Evolutionary conservation across 257 asterid species (phyloP).

Genomic region (Jasminum sambac): DNA sequence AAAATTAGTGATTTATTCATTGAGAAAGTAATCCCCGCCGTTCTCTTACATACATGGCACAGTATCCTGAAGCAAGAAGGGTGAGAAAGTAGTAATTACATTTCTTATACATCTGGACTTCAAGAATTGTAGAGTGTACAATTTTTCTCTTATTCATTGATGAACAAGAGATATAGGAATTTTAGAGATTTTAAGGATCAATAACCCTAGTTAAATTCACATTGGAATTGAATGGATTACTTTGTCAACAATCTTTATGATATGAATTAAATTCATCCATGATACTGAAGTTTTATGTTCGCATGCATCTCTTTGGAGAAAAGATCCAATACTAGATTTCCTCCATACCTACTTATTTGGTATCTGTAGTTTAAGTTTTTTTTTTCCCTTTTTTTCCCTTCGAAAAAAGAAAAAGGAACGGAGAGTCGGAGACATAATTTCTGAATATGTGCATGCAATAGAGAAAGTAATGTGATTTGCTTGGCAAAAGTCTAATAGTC

Average conservation of each 20-base stretch:
- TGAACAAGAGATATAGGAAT: neutral
- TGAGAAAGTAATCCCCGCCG: too few relatives aligned
- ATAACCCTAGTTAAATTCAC: neutral
- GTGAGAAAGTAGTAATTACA: conserved; percentile 3
- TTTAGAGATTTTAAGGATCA: neutral
- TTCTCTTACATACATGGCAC: neutral
- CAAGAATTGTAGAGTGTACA: neutral
- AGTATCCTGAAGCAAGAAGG: conserved; percentile 11
- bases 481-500: neutral
- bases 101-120: neutral
- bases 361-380: neutral
- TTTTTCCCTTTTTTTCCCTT: neutral
- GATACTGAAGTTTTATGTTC: neutral
- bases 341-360: neutral
- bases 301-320: neutral
- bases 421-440: neutral
- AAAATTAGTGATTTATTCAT: neutral
- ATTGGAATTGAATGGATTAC: neutral
- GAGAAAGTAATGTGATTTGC: conserved; percentile 3
- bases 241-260: neutral
- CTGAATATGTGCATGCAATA: neutral
- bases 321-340: neutral
- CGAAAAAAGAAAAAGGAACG: too few relatives aligned
- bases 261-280: neutral
- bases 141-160: neutral